Evolutionary conservation across 2,329 filamentous ascomycete genomes (phyloP), one percentile per base, ranked within the genome.

Genomic region (Fusarium anguioides): DNA sequence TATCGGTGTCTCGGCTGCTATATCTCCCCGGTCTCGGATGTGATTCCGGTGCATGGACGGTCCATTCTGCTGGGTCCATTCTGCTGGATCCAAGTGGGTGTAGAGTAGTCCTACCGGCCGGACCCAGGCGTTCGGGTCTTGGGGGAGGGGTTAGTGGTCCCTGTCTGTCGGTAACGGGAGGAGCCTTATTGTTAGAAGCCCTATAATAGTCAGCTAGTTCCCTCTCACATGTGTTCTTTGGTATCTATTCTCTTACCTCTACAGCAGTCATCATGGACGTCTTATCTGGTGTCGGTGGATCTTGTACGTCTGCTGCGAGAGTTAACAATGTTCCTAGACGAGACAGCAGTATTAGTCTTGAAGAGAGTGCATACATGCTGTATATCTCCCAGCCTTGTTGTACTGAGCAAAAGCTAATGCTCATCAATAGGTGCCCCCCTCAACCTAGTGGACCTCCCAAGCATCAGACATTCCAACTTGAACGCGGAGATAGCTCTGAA

Each of bases 321-420:
- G 31, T 40, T 14, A 21, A 14, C 10, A 50, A 49, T 9, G 26
- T 44, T n/a, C n/a, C 45, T 8, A 64, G 56, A 15, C 52, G 68
- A 6, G 58, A 56, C 24, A 71, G 65, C 12, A 73, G 71, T 54
- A 69, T 73, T 39, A 69, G 60, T 39, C 71, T 73, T 6, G 69
- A 73, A n/a, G 64, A 58, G 8, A 27, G 29, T 10, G 27, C 44
- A 18, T 52, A 26, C 14, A 40, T 56, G 21, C 21, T 46, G 68
- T 71, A 57, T 50, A 18, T 42, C 31, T 24, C 17, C 8, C 7
- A 5, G 20, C 4, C 4, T 39, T 26, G 39, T 17, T 37, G 17
- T 27, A 24, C 17, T 5, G 3, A 17, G 4, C 7, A 26, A 7
- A 27, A 21, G 31, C 66, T 68, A 44, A 71, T 33, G 7, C 5